A percentile compares a stretch with the other conserved stretches of the same genome.
These are phyloP conservation scores for Chlorella variabilis DNA, from an alignment of 163 green algal genomes.

Conservation along the genomic window DNA sequence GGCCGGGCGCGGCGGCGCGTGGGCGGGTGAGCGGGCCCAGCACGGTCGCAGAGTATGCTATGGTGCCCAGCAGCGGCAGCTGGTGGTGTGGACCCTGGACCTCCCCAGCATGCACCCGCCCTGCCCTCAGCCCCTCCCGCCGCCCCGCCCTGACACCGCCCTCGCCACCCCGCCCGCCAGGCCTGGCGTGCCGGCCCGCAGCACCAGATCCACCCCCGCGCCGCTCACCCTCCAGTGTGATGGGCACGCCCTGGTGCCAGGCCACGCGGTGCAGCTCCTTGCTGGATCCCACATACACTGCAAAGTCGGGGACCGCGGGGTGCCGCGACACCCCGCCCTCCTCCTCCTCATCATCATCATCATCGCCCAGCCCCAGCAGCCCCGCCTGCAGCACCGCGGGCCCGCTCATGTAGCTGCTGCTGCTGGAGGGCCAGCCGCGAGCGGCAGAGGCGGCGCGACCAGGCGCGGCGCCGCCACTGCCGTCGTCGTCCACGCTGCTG, in stretches of 20 bases:
- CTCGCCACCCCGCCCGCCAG: too few species aligned
- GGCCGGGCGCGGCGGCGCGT: too few species aligned
- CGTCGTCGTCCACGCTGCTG: not conserved
- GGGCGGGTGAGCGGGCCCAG: too few species aligned
- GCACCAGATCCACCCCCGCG: not conserved
- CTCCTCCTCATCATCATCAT: slow-evolving; percentile 3
- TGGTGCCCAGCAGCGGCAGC: too few species aligned
- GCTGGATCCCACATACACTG: slow-evolving; percentile 19
- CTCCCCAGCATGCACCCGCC: too few species aligned
- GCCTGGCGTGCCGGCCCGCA: not conserved
- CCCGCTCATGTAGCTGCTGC: not conserved
- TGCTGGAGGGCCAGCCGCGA: not conserved
- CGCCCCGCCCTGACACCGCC: too few species aligned
- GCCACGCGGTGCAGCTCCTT: slow-evolving; percentile 28
- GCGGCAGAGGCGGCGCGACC: not conserved
- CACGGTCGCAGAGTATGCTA: too few species aligned
- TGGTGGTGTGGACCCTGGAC: too few species aligned
- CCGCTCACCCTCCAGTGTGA: slow-evolving; percentile 34
- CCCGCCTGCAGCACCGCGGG: not conserved
- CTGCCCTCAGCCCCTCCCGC: too few species aligned
- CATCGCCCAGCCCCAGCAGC: not conserved
- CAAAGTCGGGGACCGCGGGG: slow-evolving; percentile 25
- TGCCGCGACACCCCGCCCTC: not conserved
- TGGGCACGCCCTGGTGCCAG: slow-evolving; percentile 29
- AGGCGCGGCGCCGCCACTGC: not conserved